Conservation (phyloP, 371 early-diverging fungal genomes). For the Lichtheimia corymbifera region DNA sequence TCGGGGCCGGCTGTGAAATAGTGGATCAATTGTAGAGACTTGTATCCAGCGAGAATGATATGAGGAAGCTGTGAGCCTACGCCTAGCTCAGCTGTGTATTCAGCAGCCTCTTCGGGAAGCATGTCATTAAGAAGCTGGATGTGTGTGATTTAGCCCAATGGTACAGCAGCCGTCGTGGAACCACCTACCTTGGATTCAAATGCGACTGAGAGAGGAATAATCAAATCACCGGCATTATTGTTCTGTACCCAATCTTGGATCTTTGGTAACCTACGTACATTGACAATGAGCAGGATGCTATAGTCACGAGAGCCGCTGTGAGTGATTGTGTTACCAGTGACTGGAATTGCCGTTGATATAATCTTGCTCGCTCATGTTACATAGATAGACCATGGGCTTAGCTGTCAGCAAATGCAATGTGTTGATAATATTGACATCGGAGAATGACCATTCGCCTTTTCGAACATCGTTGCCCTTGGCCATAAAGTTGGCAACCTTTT, state of each 20-base stretch:
- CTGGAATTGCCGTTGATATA: constrained; percentile 58
- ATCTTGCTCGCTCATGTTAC: constrained; percentile 80
- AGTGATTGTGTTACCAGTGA: constrained; percentile 50
- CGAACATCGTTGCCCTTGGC: constrained; percentile 43
- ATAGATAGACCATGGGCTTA: constrained; percentile 94
- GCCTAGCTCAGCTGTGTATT: constrained; percentile 34
- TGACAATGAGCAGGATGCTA: constrained; percentile 21
- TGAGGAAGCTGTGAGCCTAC: constrained; percentile 66
- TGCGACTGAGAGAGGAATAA: constrained; percentile 87
- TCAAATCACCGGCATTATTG: constrained; percentile 79
- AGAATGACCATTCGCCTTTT: constrained; percentile 41
- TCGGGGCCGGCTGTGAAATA: constrained; percentile 90
- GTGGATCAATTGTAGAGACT: constrained; percentile 83
- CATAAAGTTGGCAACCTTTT: constrained; percentile 48
- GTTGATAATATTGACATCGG: constrained; percentile 75
- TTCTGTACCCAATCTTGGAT: constrained; percentile 90
- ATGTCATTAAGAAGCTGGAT: constrained; percentile 38
- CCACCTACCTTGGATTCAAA: constrained; percentile 54
- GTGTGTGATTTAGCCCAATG: no score
- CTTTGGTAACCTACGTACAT: constrained; percentile 39
- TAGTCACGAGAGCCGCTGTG: no score
- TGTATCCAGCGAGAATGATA: constrained; percentile 85
- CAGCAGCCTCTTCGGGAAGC: constrained; percentile 43
- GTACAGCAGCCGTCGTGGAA: no score
- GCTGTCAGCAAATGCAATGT: constrained; percentile 84